Conservation (phyloP, 805 yeast species). For the Metschnikowia arizonensis region DNA sequence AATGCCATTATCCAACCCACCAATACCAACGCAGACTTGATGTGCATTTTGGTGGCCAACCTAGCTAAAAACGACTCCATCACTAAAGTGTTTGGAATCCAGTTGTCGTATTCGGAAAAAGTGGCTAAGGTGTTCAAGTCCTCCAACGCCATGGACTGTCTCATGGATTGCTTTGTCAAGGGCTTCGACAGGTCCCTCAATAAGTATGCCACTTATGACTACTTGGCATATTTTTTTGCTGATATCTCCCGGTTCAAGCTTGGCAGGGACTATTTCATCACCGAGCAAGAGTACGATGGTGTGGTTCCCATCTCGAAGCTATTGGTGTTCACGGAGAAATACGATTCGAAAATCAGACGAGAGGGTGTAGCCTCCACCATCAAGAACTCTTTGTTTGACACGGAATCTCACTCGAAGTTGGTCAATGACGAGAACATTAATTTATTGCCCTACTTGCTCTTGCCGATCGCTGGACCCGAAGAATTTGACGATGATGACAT, state of each 20-base stretch:
- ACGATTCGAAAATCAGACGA: slow-evolving; percentile 73
- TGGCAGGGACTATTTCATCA: slow-evolving; percentile 76
- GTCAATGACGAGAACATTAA: slow-evolving; percentile 62
- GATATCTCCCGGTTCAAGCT: slow-evolving; percentile 73
- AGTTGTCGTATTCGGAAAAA: slow-evolving; percentile 32
- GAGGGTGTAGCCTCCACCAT: slow-evolving; percentile 92
- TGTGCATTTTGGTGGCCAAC: slow-evolving; percentile 80
- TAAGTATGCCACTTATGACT: slow-evolving; percentile 72
- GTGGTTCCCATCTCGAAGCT: slow-evolving; percentile 80
- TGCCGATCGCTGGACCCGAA: slow-evolving; percentile 78
- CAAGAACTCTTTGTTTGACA: slow-evolving; percentile 82
- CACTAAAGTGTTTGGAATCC: slow-evolving; percentile 44
- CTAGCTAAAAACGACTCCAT: slow-evolving; percentile 74
- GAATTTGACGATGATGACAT: slow-evolving; percentile 78
- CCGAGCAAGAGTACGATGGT: slow-evolving; percentile 66
- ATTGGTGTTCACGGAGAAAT: slow-evolving; percentile 76
- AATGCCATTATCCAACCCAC: slow-evolving; percentile 49
- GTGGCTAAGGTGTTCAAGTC: slow-evolving; percentile 51
- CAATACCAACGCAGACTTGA: slow-evolving; percentile 71
- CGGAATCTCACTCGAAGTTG: slow-evolving; percentile 58
- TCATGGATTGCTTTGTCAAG: slow-evolving; percentile 85
- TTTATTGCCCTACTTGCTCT: slow-evolving; percentile 71
- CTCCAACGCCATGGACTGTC: slow-evolving; percentile 61
- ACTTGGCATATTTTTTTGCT: slow-evolving; percentile 82
- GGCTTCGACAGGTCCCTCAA: slow-evolving; percentile 73